phyloP scores from a whole-genome alignment of 805 yeast genomes.

The Candida argentea region DNA sequence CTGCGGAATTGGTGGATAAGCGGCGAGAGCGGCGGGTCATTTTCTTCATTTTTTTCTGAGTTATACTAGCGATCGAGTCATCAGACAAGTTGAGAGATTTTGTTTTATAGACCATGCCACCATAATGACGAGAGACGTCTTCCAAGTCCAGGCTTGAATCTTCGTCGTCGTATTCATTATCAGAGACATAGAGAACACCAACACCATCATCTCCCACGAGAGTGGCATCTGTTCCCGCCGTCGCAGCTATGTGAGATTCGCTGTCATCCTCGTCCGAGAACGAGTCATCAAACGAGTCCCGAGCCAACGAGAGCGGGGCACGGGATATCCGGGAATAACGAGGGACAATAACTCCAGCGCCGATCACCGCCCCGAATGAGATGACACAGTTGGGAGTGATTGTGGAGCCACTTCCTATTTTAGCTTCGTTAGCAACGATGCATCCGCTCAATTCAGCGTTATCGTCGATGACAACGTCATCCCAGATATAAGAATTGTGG shows the following conservation, averaged over 20 bases:
- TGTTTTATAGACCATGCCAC: conserved; percentile 38
- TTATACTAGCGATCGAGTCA: conserved; percentile 45
- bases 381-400: conserved; percentile 67
- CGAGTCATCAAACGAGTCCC: conserved; percentile 18
- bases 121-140: conserved; percentile 21
- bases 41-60: conserved; percentile 34
- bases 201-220: conserved; percentile 41
- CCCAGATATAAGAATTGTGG: conserved; percentile 80
- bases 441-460: conserved; percentile 47
- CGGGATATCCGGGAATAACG: conserved; percentile 44
- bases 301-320: conserved; percentile 27
- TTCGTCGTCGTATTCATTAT: conserved; percentile 24
- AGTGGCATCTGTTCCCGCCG: conserved; percentile 9
- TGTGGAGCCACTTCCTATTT: conserved; percentile 40
- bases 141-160: conserved; percentile 33
- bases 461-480: conserved; percentile 64
- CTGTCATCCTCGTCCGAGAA: conserved; percentile 12
- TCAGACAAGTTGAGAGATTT: conserved; percentile 44
- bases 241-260: conserved; percentile 16
- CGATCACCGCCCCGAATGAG: conserved; percentile 66
- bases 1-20: conserved; percentile 24
- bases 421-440: conserved; percentile 59
- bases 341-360: conserved; percentile 38
- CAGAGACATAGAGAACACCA: conserved; percentile 42
- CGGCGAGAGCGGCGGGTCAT: conserved; percentile 18